Conservation (phyloP, 2,329 filamentous ascomycete species). For the Lachnellula cervina region DNA sequence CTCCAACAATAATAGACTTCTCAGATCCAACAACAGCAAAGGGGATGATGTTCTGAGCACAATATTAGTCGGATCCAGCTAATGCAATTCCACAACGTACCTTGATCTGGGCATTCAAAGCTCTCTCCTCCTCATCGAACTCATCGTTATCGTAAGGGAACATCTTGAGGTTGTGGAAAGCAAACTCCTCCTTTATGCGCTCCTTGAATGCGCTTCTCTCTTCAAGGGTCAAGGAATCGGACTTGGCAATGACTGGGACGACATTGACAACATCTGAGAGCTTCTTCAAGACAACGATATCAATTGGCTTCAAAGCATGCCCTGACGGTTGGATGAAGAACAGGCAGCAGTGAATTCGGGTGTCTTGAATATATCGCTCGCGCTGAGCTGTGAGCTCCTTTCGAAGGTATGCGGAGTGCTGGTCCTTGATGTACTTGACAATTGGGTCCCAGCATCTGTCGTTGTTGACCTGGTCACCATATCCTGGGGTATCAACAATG, state of each 20-base stretch:
- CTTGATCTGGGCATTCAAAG: slow-evolving; percentile 94
- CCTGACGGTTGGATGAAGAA: slow-evolving; percentile 99
- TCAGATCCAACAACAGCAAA: slow-evolving; percentile 98
- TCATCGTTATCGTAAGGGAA: slow-evolving; percentile 99
- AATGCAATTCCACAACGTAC: slow-evolving; percentile 43
- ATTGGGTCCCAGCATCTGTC: slow-evolving; percentile 99
- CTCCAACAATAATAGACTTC: slow-evolving; percentile 95
- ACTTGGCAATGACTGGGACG: slow-evolving; percentile 97
- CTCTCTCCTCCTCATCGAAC: slow-evolving; percentile 93
- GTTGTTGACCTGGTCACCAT: slow-evolving; percentile 98
- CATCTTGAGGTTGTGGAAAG: slow-evolving; percentile 99
- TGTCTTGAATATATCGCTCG: slow-evolving; percentile 98
- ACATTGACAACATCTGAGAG: slow-evolving; percentile 98
- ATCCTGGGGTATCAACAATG: slow-evolving; percentile 98
- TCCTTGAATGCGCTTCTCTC: slow-evolving; percentile 97
- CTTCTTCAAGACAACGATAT: slow-evolving; percentile 99
- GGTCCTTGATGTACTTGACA: slow-evolving; percentile 99
- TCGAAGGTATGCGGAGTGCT: slow-evolving; percentile 97
- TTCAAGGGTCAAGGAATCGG: slow-evolving; percentile 91
- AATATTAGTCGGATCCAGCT: slow-evolving; percentile 32
- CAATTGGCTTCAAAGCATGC: slow-evolving; percentile 97
- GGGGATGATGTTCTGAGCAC: slow-evolving; percentile 74
- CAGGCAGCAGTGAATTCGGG: slow-evolving; percentile 97
- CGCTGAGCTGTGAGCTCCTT: slow-evolving; percentile 99
- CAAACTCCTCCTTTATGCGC: slow-evolving; percentile 98